A percentile compares a stretch with the other conserved stretches of the same genome.
Evolutionary conservation across 345 rosid species (phyloP).

Genomic region (Euphorbia pulcherrima): DNA sequence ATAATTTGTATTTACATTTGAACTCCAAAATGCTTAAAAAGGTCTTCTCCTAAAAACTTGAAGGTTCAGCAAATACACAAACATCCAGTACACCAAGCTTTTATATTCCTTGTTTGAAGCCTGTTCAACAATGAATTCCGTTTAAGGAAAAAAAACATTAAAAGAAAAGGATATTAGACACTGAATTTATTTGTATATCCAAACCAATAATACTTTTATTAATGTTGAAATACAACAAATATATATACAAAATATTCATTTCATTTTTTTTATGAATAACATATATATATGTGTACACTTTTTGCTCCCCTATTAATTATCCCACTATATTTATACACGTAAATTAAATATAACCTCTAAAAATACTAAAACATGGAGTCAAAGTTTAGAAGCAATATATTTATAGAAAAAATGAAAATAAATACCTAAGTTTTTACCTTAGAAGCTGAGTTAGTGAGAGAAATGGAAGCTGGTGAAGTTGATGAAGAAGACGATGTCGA

Average conservation of each 20-base stretch:
- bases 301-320: background rate
- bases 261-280: conserved; percentile 3
- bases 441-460: conserved; percentile 68
- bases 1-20: conserved; percentile 32
- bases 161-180: conserved; percentile 4
- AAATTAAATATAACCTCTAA: conserved; percentile 1
- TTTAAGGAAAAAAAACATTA: conserved; percentile 21
- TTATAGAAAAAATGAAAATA: background rate
- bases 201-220: background rate
- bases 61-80: conserved; percentile 56
- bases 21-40: conserved; percentile 35
- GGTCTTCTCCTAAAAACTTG: conserved; percentile 62
- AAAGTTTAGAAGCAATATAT: background rate
- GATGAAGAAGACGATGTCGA: background rate
- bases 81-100: conserved; percentile 58
- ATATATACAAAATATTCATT: conserved; percentile 1
- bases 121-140: conserved; percentile 49
- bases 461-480: conserved; percentile 53
- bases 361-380: background rate
- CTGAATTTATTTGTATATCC: background rate
- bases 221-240: background rate
- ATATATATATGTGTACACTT: conserved; percentile 11
- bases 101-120: conserved; percentile 51
- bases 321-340: background rate
- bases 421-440: conserved; percentile 47